Evolutionary conservation across 2,329 filamentous ascomycete genomes (phyloP).

Genomic region (Fusarium staphyleae): DNA sequence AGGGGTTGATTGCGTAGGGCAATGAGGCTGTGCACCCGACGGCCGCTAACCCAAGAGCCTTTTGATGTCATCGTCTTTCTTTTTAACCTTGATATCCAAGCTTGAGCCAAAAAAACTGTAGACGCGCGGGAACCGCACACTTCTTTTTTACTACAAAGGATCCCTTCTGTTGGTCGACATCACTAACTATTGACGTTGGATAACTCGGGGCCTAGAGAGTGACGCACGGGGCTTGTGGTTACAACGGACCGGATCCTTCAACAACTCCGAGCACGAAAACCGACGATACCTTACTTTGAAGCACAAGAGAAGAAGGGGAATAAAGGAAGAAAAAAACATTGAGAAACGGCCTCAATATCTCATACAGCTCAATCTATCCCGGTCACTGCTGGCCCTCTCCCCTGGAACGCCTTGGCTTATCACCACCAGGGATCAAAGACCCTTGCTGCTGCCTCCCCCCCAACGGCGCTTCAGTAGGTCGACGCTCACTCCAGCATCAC

Average conservation of each 20-base stretch:
- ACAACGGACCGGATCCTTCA: too few species aligned
- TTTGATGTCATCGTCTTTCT: neutral
- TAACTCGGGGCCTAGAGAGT: neutral
- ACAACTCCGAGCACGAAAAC: too few species aligned
- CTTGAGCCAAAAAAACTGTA: too few species aligned
- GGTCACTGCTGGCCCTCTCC: neutral
- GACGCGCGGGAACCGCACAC: neutral
- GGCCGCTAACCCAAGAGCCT: slow-evolving; percentile 8
- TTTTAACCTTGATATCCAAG: neutral
- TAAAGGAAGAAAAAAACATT: neutral
- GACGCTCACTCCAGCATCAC: slow-evolving; percentile 27
- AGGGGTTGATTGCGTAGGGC: slow-evolving; percentile 42
- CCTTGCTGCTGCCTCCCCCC: slow-evolving; percentile 30
- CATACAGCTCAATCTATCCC: neutral
- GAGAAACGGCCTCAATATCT: neutral
- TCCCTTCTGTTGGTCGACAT: neutral
- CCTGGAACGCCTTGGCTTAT: neutral
- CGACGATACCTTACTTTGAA: too few species aligned
- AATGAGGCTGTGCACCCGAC: slow-evolving; percentile 40
- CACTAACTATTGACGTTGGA: neutral
- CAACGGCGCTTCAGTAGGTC: slow-evolving; percentile 39
- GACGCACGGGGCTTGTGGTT: neutral
- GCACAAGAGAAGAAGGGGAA: too few species aligned
- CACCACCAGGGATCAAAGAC: slow-evolving; percentile 23
- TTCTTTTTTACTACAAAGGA: too few species aligned